Base-by-base conservation (phyloP, 371 early-diverging fungal genomes). In the Homolaphlyctis polyrhiza region DNA sequence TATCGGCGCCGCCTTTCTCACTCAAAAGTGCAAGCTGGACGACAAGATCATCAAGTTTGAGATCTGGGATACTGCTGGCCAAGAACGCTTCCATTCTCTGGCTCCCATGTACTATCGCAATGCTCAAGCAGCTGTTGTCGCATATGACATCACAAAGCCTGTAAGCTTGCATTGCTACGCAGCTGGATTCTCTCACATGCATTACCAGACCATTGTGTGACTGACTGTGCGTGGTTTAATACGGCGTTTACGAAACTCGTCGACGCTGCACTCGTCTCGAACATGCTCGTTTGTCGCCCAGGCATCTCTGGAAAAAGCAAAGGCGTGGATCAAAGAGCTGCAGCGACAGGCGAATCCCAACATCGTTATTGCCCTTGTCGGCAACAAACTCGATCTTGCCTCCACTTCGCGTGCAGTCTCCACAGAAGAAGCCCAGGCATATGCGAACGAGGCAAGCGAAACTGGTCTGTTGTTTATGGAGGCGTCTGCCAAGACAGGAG, bases 21-120 rank as follows among this genome's bases (percentile, higher is more conserved):
- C 83, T 16, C 83, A 83, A 62, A 78, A 78, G 66, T 83, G 83
- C 70, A 72, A 76, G 59, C 65, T 83, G 49, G 80, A 81, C 33
- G 83, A 83, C 63, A 80, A 80, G 62, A 77, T 77, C 30, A 78
- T 88, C 70, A 78, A 84, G 67, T 80, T 87, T 64, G 86, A 87
- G 65, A 84, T 83, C 45, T 88, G 88, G 88, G 88, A 88, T 65
- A 88, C 89, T 27, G 87, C 85, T 27, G 85, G 80, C 61, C 87
- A 83, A 76, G 89, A 89, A 66, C 65, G 88, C 21, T 89, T 87
- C 70, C 76, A 78, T 60, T 83, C 80, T n/a, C 89, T 99, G 71
- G 99, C 99, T 52, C 98, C 97, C 36, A 97, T 96, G 95, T 99
- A 98, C 80, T 99, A 99, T 76, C 85, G 99, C 60, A 95, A 94